Conservation (phyloP, 164 flowering plant genomes). For the Chloranthus sessilifolius region DNA sequence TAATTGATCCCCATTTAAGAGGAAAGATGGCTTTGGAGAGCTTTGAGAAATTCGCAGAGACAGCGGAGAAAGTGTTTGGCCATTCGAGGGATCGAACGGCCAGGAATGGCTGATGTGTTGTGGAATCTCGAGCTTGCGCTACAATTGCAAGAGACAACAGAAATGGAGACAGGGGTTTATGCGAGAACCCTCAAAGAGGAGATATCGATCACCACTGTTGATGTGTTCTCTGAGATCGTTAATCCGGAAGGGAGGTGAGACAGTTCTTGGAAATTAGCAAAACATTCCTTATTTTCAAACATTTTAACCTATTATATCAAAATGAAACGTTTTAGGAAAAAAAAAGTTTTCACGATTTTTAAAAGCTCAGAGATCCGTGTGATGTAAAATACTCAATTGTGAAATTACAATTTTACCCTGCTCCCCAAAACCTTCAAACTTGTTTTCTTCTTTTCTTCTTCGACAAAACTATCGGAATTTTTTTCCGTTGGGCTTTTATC, state of each 20-base stretch:
- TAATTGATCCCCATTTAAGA: constrained; percentile 24
- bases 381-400: too few species aligned
- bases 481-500: too few species aligned
- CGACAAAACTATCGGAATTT: too few species aligned
- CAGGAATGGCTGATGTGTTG: constrained; percentile 30
- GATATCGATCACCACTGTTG: constrained; percentile 8
- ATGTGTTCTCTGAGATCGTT: constrained; percentile 33
- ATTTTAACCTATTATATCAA: too few species aligned
- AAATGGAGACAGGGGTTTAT: constrained; percentile 6
- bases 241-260: constrained; percentile 37
- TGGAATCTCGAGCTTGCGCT: constrained; percentile 16
- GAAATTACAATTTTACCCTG: too few species aligned
- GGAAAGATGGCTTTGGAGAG: constrained; percentile 24
- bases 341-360: too few species aligned
- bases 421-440: too few species aligned
- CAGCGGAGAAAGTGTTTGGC: constrained; percentile 16
- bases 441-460: too few species aligned
- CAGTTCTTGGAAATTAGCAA: too few species aligned
- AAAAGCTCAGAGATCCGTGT: too few species aligned
- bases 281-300: too few species aligned
- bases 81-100: constrained; percentile 26
- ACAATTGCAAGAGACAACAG: constrained; percentile 29
- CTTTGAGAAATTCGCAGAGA: constrained; percentile 18
- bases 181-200: constrained; percentile 5
- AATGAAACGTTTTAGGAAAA: too few species aligned